Evolutionary conservation across 2,329 filamentous ascomycete species (phyloP).

Genomic region (Neocatenulostroma microsporum): DNA sequence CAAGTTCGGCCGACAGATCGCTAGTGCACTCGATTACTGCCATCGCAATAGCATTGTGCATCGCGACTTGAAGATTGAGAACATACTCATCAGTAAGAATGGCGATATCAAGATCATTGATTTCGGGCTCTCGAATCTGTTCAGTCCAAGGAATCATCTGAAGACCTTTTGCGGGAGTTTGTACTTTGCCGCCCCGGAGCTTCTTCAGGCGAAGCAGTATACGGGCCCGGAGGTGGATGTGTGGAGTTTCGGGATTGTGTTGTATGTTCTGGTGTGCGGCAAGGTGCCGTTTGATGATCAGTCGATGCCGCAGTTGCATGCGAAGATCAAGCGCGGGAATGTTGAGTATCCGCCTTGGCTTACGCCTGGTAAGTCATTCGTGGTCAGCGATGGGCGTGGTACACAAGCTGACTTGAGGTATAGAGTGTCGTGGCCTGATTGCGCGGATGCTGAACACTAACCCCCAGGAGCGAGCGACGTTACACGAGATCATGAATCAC

Average conservation of each 20-base stretch:
- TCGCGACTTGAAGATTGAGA: slow-evolving; percentile 95
- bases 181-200: slow-evolving; percentile 93
- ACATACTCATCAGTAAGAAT: slow-evolving; percentile 97
- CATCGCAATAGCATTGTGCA: slow-evolving; percentile 98
- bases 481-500: slow-evolving; percentile 88
- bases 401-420: too few species aligned
- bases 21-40: slow-evolving; percentile 92
- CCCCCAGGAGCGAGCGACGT: slow-evolving; percentile 73
- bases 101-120: slow-evolving; percentile 99
- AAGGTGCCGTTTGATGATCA: slow-evolving; percentile 99
- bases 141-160: slow-evolving; percentile 72
- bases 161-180: slow-evolving; percentile 97
- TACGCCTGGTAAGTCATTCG: slow-evolving; percentile 70
- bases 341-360: slow-evolving; percentile 96
- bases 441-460: slow-evolving; percentile 95
- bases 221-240: slow-evolving; percentile 94
- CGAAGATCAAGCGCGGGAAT: slow-evolving; percentile 95
- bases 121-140: slow-evolving; percentile 94
- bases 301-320: slow-evolving; percentile 95
- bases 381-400: neutral
- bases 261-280: slow-evolving; percentile 93
- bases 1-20: slow-evolving; percentile 96
- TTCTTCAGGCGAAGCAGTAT: slow-evolving; percentile 88
- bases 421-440: slow-evolving; percentile 89
- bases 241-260: slow-evolving; percentile 97